A percentile compares a stretch with the other conserved stretches of the same genome.
Conservation (phyloP, 768 basidiomycete genomes). For the Lentinula guzmanii region DNA sequence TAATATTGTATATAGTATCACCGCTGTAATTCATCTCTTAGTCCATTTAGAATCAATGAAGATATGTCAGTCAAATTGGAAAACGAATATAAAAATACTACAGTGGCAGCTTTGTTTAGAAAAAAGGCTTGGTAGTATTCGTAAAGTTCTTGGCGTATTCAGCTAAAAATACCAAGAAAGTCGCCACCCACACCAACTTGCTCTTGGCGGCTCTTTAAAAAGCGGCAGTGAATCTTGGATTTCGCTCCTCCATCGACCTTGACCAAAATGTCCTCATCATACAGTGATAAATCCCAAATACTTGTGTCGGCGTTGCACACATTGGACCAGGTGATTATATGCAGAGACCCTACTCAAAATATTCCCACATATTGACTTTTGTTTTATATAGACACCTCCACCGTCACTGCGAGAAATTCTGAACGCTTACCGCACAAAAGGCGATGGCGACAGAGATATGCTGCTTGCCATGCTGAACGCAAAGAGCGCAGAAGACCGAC, state of each 20-base stretch:
- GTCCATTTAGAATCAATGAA: too few relatives aligned
- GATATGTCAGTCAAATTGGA: neutral
- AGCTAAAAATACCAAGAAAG: neutral
- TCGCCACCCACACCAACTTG: neutral
- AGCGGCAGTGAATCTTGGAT: neutral
- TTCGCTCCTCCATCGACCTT: neutral
- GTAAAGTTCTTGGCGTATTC: neutral
- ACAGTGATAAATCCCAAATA: neutral
- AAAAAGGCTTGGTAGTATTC: neutral
- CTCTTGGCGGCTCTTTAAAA: neutral
- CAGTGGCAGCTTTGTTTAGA: neutral
- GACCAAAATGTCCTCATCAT: neutral
- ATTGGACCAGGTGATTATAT: neutral
- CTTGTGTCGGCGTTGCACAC: neutral
- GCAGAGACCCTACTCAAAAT: neutral
- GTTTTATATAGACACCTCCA: constrained; percentile 52
- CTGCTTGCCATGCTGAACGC: constrained; percentile 86
- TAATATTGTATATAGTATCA: too few relatives aligned
- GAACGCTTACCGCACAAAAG: constrained; percentile 75
- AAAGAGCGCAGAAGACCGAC: constrained; percentile 91
- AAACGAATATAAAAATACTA: neutral
- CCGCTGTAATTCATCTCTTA: too few relatives aligned
- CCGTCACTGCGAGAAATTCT: constrained; percentile 84
- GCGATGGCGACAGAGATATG: constrained; percentile 84
- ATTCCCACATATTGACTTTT: neutral